These are phyloP conservation scores for Gossypium raimondii DNA, from an alignment of 345 rosid genomes.

Conservation along the genomic window DNA sequence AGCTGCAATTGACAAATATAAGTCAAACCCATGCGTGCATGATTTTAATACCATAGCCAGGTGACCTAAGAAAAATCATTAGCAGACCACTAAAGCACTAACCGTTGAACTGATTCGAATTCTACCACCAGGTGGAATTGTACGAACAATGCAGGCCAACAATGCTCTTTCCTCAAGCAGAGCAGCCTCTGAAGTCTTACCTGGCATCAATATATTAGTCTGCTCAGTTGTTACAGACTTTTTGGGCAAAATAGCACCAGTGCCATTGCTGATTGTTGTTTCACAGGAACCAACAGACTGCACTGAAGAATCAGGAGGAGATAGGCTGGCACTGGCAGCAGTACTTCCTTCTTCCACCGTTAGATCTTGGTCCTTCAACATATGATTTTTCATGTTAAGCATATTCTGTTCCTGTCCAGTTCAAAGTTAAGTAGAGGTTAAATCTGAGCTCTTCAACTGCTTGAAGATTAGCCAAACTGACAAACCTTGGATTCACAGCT, in stretches of 20 bases:
- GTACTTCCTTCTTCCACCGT: conserved; percentile 43
- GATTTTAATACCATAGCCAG: background rate
- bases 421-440: conserved; percentile 20
- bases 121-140: conserved; percentile 91
- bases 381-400: conserved; percentile 30
- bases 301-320: conserved; percentile 33
- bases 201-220: conserved; percentile 25
- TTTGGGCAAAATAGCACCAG: conserved; percentile 35
- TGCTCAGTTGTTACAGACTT: conserved; percentile 36
- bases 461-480: conserved; percentile 8
- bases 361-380: conserved; percentile 40
- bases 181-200: conserved; percentile 45
- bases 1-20: conserved; percentile 49
- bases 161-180: conserved; percentile 82
- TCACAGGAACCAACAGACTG: conserved; percentile 33
- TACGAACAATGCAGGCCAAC: conserved; percentile 88
- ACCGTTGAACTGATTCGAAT: conserved; percentile 87
- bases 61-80: background rate
- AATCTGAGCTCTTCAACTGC: background rate
- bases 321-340: conserved; percentile 29
- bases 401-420: conserved; percentile 47
- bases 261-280: conserved; percentile 27
- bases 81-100: conserved; percentile 37
- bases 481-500: conserved; percentile 59
- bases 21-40: background rate